phyloP scores from a whole-genome alignment of 805 yeast genomes.

The Metschnikowia rubicola region DNA sequence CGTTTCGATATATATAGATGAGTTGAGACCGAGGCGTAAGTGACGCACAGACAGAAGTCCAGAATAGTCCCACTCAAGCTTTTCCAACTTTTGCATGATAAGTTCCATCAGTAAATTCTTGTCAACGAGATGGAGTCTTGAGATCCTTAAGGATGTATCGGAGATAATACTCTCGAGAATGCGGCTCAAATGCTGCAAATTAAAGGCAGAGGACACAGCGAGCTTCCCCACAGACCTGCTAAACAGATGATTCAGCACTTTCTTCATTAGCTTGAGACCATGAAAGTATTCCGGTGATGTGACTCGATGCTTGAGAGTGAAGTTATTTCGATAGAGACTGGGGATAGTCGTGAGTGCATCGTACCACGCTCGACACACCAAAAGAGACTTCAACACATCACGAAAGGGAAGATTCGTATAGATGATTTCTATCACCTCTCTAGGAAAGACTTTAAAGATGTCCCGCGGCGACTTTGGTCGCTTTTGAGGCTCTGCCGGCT shows the following conservation, averaged over 20 bases:
- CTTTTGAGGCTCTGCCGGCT: background rate
- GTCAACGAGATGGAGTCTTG: conserved; percentile 29
- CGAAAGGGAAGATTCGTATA: conserved; percentile 23
- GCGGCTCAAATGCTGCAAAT: conserved; percentile 22
- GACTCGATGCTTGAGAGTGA: conserved; percentile 25
- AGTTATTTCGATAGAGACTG: conserved; percentile 20
- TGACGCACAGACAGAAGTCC: conserved; percentile 20
- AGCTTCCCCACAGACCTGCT: conserved; percentile 20
- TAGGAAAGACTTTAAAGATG: conserved; percentile 27
- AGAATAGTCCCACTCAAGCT: conserved; percentile 25
- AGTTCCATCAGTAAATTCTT: conserved; percentile 24
- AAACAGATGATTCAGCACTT: conserved; percentile 17
- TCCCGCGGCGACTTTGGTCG: conserved; percentile 16
- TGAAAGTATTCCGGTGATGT: conserved; percentile 26
- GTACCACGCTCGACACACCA: conserved; percentile 36
- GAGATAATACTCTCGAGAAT: conserved; percentile 27
- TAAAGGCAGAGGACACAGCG: conserved; percentile 22
- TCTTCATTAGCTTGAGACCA: conserved; percentile 29
- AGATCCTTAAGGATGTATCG: conserved; percentile 21
- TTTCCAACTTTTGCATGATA: conserved; percentile 23
- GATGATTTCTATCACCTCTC: conserved; percentile 28
- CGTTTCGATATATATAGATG: conserved; percentile 13
- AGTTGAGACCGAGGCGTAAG: conserved; percentile 28
- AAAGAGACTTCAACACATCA: conserved; percentile 26
- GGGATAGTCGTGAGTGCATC: conserved; percentile 24